Base-by-base conservation (phyloP, 805 yeast species). In the Alloascoidea hylecoeti region DNA sequence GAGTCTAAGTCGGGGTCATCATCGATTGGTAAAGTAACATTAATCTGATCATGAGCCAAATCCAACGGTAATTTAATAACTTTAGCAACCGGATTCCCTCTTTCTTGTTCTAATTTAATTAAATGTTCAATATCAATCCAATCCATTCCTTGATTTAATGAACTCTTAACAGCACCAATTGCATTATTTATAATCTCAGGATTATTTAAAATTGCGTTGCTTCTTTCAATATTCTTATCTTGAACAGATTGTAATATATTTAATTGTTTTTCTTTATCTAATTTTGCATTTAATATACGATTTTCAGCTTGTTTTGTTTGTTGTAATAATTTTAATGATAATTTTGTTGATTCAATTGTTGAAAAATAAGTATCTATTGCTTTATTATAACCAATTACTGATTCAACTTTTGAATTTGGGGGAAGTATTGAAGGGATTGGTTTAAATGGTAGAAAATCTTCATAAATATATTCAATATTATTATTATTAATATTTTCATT, bases 71-170 rank as follows among this genome's bases (percentile, higher is more conserved):
- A 50, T 35, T 66, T 62, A 39, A 88, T 79, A 41, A 64, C 48
- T 28, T 61, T 57, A 0, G 96, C 95, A 40, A 76, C 61, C 3
- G 60, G 55, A 47, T 78, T 82, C 1, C 78, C 77, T 46, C 77
- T 70, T 1, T 61, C 56, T 47, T 83, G 77, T 50, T 89, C 95
- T 37, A 75, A 64, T 36, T 68, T 60, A 38, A 89, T 76, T 41
- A 80, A 57, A 44, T 76, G 74, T 51, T 81, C 95, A 44, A 88
- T 88, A 42, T 84, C 79, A 34, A 72, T 70, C 98, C 98, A 89
- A 53, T 89, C 96, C 84, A 85, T 83, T 44, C 83, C 88, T 50
- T 83, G 92, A 40, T 78, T 76, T 3, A 86, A 44, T 39, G 85
- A 58, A 1, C 63, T 60, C 41, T 77, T 79, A 3, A 89, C 81